Conservation (phyloP, 2,329 filamentous ascomycete species). For the Diaporthe ilicicola region DNA sequence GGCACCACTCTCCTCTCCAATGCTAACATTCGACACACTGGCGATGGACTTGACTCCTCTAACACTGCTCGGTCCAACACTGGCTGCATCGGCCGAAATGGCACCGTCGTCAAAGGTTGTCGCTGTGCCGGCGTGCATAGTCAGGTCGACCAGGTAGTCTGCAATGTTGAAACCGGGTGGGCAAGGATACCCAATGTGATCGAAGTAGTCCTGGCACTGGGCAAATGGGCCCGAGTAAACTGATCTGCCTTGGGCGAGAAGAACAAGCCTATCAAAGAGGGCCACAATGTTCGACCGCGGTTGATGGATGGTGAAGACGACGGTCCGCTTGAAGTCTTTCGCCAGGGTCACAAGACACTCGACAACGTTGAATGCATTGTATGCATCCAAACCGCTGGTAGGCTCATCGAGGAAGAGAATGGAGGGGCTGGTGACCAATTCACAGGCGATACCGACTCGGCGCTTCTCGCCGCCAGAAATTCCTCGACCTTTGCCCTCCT, state of each 20-base stretch:
- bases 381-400: constrained; percentile 94
- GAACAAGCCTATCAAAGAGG: constrained; percentile 91
- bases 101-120: constrained; percentile 67
- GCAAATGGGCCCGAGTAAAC: constrained; percentile 94
- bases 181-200: constrained; percentile 89
- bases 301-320: constrained; percentile 98
- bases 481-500: constrained; percentile 91
- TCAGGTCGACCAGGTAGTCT: constrained; percentile 95
- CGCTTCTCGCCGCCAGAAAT: constrained; percentile 98
- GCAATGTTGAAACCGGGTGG: constrained; percentile 98
- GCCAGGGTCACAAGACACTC: constrained; percentile 95
- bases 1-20: constrained; percentile 71
- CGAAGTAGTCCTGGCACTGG: constrained; percentile 91
- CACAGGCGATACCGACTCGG: constrained; percentile 95
- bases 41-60: constrained; percentile 89
- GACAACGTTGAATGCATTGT: constrained; percentile 97
- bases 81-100: constrained; percentile 63
- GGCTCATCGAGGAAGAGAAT: constrained; percentile 98
- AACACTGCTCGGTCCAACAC: constrained; percentile 84
- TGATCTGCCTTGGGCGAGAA: constrained; percentile 86
- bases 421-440: constrained; percentile 95
- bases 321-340: constrained; percentile 95
- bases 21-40: constrained; percentile 80
- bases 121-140: constrained; percentile 86
- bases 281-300: constrained; percentile 98